phyloP scores from a whole-genome alignment of 148 eudicot species.

The Salicornia ramosissima region DNA sequence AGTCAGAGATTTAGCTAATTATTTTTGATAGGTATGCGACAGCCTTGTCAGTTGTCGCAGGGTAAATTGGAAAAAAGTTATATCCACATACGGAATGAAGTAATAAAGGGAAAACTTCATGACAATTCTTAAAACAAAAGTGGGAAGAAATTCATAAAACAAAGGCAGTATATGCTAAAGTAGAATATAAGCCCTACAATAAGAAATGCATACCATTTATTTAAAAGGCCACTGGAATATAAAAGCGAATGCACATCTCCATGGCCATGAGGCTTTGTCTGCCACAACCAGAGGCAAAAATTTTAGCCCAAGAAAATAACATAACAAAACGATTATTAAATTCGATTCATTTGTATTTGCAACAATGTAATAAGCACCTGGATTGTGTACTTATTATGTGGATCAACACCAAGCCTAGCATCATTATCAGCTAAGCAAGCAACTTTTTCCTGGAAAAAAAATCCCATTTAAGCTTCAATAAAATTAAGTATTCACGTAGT shows the following conservation, averaged over 20 bases:
- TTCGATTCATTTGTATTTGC: background rate
- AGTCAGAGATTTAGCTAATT: no score
- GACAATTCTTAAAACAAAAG: no score
- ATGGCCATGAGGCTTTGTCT: slow-evolving; percentile 99
- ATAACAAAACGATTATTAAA: background rate
- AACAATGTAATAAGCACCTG: slow-evolving; percentile 50
- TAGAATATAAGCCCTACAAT: background rate
- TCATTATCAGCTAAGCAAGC: slow-evolving; percentile 98
- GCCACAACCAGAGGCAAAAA: slow-evolving; percentile 17
- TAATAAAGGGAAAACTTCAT: no score
- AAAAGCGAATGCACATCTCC: slow-evolving; percentile 98
- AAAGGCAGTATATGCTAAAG: no score
- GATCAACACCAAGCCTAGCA: slow-evolving; percentile 88
- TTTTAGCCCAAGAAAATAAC: background rate
- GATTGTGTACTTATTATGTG: slow-evolving; percentile 63
- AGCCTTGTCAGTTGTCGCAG: no score
- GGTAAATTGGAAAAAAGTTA: no score
- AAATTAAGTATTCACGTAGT: background rate
- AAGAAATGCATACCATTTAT: slow-evolving; percentile 48
- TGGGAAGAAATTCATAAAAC: no score
- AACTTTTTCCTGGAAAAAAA: slow-evolving; percentile 75
- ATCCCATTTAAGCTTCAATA: background rate
- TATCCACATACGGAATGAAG: no score
- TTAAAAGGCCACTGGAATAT: slow-evolving; percentile 70
- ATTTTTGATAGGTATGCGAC: no score